Base-by-base conservation (phyloP, 2,329 filamentous ascomycete genomes). In the Thelonectria blattea region DNA sequence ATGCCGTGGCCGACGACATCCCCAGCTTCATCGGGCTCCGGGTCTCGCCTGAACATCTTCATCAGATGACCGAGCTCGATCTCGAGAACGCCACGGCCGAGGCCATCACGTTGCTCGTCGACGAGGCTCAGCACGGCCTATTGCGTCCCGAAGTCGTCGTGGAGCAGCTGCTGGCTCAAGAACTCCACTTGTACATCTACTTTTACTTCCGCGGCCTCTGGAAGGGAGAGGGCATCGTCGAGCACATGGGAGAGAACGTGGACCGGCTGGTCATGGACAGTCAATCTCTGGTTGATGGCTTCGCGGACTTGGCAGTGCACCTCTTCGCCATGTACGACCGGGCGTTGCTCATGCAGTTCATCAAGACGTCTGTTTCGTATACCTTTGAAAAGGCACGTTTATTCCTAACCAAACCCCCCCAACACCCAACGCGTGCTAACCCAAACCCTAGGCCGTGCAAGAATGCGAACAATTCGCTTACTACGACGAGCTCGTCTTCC, bases 131-230 rank as follows among this genome's bases (percentile, higher is more conserved):
- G 65, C 91, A 94, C 60, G 95, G 95, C 0, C 89, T 96, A 24
- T 89, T 98, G 15, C 87, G 85, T 27, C 91, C 93, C 0, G 83
- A 87, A 3, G 84, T 88, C 2, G 93, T 99, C 2, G 89, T 97
- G 2, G 79, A 83, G 5, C 93, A 98, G 73, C 81, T 99, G 2
- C 82, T 89, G 67, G 81, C 82, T 18, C 86, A 89, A 62, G 82
- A 88, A 17, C 79, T 91, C 52, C 81, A 87, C 52, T 80, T 92
- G 0, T 97, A 96, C 72, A 84, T 96, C 0, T 98, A 91, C 79
- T 96, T 98, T 77, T 99, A 99, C 74, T 83, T 99, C 22, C 88
- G 91, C 12, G 88, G 89, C 0, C 81, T 99, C 3, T 99, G 94
- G 93, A 86, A 84, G 60, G 92, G 91, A 1, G 86, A 92, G 60